Evolutionary conservation across 2,329 filamentous ascomycete species (phyloP), one percentile per base, ranked within the genome.

Genomic region (Alternaria arbusti): DNA sequence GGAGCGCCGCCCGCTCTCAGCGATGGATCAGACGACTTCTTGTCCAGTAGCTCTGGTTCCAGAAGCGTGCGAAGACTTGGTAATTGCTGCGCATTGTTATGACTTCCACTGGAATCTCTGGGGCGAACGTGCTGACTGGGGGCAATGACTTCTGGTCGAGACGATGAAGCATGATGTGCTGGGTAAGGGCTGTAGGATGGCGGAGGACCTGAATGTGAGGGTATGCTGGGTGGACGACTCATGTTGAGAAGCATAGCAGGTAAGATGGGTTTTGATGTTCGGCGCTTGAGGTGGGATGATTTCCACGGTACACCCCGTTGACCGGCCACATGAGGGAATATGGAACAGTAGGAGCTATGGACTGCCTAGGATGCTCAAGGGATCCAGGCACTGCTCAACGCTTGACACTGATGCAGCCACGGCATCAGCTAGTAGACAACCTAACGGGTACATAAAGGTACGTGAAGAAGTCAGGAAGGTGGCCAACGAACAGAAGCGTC

Each of bases 181-280:
- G 74, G 69, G 61, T 77, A 78, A 30, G 72, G 65, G 62, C 59
- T 70, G 68, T 77, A 75, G 46, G 73, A 73, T 11, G 70, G 61
- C 40, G 72, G 69, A 69, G 74, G 74, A 28, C 72, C 74, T 66
- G 73, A 71, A 92, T 93, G 97, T 73, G 93, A 91, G 1, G 93
- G 92, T 76, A 97, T 97, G 59, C 96, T 93, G 2, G 86, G 86
- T 78, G 96, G 91, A 22, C 93, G 93, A 74, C 96, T 92, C 70
- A 97, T 94, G 44, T 91, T 85, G 54, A 91, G 91, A 74, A 79
- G 72, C 74, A 78, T 79, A 65, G 69, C 70, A 73, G 68, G 70
- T 52, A 50, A 66, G 62, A 68, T 63, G 67, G 66, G 58, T 65
- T 58, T 72, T 62, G 72, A 68, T 51, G 71, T 68, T 73, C 68